phyloP scores from a whole-genome alignment of 176 grass and related monocot species.

The Calamus simplicifolius region DNA sequence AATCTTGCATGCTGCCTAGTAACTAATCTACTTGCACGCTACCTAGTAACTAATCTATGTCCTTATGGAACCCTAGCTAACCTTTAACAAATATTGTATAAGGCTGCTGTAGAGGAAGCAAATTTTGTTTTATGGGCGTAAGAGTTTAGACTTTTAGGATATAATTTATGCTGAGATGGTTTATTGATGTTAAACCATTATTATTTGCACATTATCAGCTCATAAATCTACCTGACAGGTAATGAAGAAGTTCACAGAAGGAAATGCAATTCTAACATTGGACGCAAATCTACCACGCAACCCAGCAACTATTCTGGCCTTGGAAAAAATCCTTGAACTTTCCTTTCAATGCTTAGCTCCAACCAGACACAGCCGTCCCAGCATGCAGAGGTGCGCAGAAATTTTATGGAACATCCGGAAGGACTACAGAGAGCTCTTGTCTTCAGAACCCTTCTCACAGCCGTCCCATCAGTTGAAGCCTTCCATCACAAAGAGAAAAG shows the following conservation, averaged over 20 bases:
- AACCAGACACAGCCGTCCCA: slow-evolving; percentile 37
- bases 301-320: slow-evolving; percentile 18
- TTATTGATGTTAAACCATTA: no score
- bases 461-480: no score
- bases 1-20: slow-evolving; percentile 25
- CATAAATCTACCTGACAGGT: slow-evolving; percentile 23
- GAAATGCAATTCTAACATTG: slow-evolving; percentile 40
- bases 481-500: no score
- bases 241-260: slow-evolving; percentile 35
- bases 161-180: no score
- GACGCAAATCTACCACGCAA: slow-evolving; percentile 43
- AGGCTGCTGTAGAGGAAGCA: no score
- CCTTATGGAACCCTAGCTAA: not conserved
- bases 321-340: slow-evolving; percentile 63
- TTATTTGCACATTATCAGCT: not conserved
- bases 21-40: slow-evolving; percentile 17
- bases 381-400: slow-evolving; percentile 60
- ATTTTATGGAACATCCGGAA: slow-evolving; percentile 74
- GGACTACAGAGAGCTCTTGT: slow-evolving; percentile 43
- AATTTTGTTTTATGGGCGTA: no score
- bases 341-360: slow-evolving; percentile 53
- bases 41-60: slow-evolving; percentile 1
- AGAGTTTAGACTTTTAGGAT: no score
- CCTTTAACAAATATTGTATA: no score
- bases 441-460: not conserved